A percentile compares a stretch with the other conserved stretches of the same genome.
Evolutionary conservation across 352 stramenopile genomes (phyloP).

Genomic region (Phytopythium mirpurense): DNA sequence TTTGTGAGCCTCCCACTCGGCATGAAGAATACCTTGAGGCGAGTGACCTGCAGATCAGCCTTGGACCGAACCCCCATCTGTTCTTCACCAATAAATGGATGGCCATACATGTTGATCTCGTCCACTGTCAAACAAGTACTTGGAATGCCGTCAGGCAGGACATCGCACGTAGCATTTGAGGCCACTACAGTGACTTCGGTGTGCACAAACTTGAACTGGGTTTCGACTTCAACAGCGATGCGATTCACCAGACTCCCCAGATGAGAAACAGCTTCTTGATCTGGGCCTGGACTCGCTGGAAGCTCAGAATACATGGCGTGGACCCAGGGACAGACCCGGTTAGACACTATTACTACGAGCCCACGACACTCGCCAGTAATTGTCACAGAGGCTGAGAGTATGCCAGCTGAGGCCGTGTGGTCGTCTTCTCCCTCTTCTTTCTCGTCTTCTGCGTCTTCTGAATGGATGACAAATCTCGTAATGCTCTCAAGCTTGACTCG

Average conservation of each 20-base stretch:
- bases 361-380: constrained; percentile 17
- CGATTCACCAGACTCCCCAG: constrained; percentile 1
- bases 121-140: constrained; percentile 36
- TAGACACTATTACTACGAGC: constrained; percentile 14
- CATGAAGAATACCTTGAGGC: constrained; percentile 43
- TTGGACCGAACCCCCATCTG: constrained; percentile 57
- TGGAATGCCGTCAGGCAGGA: constrained; percentile 46
- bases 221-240: constrained; percentile 36
- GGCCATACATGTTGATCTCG: constrained; percentile 48
- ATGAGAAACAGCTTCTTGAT: neutral
- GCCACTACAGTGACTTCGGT: constrained; percentile 29
- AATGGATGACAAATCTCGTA: neutral
- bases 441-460: neutral
- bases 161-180: constrained; percentile 26
- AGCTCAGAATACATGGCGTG: neutral
- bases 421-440: constrained; percentile 5
- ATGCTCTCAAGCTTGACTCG: neutral
- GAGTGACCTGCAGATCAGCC: constrained; percentile 53
- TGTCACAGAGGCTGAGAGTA: constrained; percentile 7
- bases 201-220: constrained; percentile 57
- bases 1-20: constrained; percentile 14
- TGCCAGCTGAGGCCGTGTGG: neutral
- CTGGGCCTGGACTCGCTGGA: neutral
- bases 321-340: constrained; percentile 15
- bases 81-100: constrained; percentile 48